Conservation (phyloP, 2,329 filamentous ascomycete species). For the Mycosphaerella sp. region DNA sequence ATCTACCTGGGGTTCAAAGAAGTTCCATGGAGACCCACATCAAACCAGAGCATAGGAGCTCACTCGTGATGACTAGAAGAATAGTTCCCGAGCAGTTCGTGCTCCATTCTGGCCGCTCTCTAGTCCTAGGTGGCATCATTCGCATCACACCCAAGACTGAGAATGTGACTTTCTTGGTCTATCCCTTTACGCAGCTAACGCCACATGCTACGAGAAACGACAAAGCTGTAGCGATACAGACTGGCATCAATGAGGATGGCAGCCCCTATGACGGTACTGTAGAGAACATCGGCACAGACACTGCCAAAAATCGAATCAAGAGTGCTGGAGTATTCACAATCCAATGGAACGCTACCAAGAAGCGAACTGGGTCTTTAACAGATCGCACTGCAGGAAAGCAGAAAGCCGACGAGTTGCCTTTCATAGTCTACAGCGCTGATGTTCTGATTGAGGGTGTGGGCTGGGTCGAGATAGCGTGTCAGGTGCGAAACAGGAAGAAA, state of each 20-base stretch:
- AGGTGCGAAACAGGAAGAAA: conserved; percentile 53
- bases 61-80: conserved; percentile 72
- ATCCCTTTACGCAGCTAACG: conserved; percentile 73
- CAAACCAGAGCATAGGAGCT: conserved; percentile 55
- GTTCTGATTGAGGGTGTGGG: conserved; percentile 87
- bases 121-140: conserved; percentile 74
- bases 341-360: conserved; percentile 74
- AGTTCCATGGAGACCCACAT: conserved; percentile 67
- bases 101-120: conserved; percentile 68
- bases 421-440: conserved; percentile 71
- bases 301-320: conserved; percentile 31
- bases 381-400: conserved; percentile 53
- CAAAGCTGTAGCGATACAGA: conserved; percentile 71
- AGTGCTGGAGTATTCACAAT: conserved; percentile 71
- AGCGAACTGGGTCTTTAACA: conserved; percentile 67
- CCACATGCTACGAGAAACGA: conserved; percentile 71
- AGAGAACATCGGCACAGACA: conserved; percentile 52
- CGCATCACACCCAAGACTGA: conserved; percentile 71
- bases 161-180: conserved; percentile 64
- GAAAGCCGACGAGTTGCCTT: conserved; percentile 65
- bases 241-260: conserved; percentile 40
- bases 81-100: conserved; percentile 65
- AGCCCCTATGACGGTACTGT: conserved; percentile 51
- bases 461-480: conserved; percentile 82
- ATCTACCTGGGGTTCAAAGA: conserved; percentile 78